Evolutionary conservation across 192 early-diverging fungal genomes (phyloP), one percentile per base, ranked within the genome.

Genomic region (Radiomyces spectabilis): DNA sequence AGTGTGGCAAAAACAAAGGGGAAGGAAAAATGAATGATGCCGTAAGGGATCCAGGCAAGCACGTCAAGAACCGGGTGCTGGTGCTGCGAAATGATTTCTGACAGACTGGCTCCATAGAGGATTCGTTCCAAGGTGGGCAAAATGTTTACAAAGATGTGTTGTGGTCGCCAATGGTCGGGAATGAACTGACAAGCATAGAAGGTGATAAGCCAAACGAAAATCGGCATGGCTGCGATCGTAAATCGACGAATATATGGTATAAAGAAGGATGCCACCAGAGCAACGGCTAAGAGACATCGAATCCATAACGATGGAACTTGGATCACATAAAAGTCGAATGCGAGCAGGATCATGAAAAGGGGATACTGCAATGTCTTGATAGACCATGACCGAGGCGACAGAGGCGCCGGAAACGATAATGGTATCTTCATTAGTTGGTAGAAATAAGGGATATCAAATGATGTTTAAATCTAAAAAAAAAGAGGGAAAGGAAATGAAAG

Each of bases 21-120:
- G 15, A 82, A 73, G 4, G 75, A 61, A 61, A 80, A 87, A 55
- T 87, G 84, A 19, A 81, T 22, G 13, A 87, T 68, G 22, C 85
- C 85, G 51, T 87, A 85, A 10, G 82, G 84, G 34, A 87, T 44
- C 74, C 84, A 87, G 9, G 81, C 78, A 29, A 84, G 53, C 5
- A 85, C 49, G 64, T 87, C 85, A 24, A 72, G 62, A 6, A 75
- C 39, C 18, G 74, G 53, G 1, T 74, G 70, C 0, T 77, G 70
- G 12, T 73, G 57, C 21, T 54, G 55, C 3, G 76, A 70, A 22
- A 82, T 73, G 8, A 84, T 57, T 34, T 79, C 76, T 4, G 76
- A 75, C 30, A 85, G 71, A 48, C 75, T 76, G 55, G 74, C 81
- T 27, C 78, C 82, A 37, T 84, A 85, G 13, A 85, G 61, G 38